phyloP scores from a whole-genome alignment of 1,284 basidiomycete genomes.

The Xerocomus cyaneibrunnescens region DNA sequence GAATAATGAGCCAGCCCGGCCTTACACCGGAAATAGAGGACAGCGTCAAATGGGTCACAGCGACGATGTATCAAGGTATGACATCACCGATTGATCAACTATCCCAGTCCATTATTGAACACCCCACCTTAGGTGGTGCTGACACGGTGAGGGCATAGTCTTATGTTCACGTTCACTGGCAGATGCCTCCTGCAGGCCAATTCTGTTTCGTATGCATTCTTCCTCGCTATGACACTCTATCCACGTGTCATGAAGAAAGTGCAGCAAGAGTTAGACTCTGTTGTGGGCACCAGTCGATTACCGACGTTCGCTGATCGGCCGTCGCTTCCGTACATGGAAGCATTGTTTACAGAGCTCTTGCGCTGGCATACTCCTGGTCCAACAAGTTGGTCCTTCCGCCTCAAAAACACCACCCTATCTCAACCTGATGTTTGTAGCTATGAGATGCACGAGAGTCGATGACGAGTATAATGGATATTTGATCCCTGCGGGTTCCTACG shows the following conservation, averaged over 20 bases:
- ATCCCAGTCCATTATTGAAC: neutral
- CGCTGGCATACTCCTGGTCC: slow-evolving; percentile 60
- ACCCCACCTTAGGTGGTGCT: slow-evolving; percentile 10
- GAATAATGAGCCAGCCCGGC: slow-evolving; percentile 43
- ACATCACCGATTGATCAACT: neutral
- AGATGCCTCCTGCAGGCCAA: slow-evolving; percentile 4
- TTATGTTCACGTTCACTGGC: neutral
- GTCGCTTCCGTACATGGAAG: slow-evolving; percentile 28
- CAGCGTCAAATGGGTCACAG: slow-evolving; percentile 56
- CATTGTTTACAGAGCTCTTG: slow-evolving; percentile 50
- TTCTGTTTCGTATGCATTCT: slow-evolving; percentile 15
- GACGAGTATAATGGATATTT: slow-evolving; percentile 35
- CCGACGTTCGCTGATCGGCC: slow-evolving; percentile 28
- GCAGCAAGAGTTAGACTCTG: slow-evolving; percentile 56
- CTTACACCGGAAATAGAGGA: slow-evolving; percentile 46
- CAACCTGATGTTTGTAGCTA: slow-evolving; percentile 32
- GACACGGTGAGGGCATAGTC: slow-evolving; percentile 13
- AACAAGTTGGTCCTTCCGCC: slow-evolving; percentile 36
- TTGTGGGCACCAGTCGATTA: slow-evolving; percentile 47
- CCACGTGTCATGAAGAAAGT: slow-evolving; percentile 41
- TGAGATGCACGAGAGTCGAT: slow-evolving; percentile 47
- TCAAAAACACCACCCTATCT: neutral
- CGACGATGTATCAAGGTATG: slow-evolving; percentile 53
- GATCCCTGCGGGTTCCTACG: slow-evolving; percentile 20
- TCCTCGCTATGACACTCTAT: slow-evolving; percentile 25